Percentiles rank a stretch among this genome's conserved stretches.
Conservation (phyloP, 2,329 filamentous ascomycete genomes). For the Coniosporium uncinatum region DNA sequence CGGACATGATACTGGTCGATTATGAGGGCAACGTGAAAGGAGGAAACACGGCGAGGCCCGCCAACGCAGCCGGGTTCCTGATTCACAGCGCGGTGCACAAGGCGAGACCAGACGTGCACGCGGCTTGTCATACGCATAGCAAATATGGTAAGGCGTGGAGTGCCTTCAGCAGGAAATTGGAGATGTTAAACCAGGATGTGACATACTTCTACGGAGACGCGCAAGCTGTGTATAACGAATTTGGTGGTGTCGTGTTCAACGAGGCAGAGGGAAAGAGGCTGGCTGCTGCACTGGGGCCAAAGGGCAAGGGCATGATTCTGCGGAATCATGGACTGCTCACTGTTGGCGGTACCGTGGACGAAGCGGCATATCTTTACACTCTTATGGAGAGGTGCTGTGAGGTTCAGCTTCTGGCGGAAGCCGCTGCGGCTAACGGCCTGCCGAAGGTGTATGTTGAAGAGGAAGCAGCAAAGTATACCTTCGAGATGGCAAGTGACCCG, state of each 20-base stretch:
- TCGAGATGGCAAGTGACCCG: conserved; percentile 38
- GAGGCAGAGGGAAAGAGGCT: conserved; percentile 60
- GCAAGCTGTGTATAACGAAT: conserved; percentile 59
- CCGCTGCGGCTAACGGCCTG: conserved; percentile 50
- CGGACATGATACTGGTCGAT: conserved; percentile 63
- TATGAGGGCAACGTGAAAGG: conserved; percentile 57
- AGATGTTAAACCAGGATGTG: conserved; percentile 67
- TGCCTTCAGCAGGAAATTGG: conserved; percentile 55
- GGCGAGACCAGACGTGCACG: conserved; percentile 57
- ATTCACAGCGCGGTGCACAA: conserved; percentile 67
- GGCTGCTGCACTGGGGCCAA: conserved; percentile 54
- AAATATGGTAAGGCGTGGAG: conserved; percentile 63
- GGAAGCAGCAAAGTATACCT: conserved; percentile 48
- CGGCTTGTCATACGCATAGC: conserved; percentile 66
- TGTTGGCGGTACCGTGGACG: conserved; percentile 66
- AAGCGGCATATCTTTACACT: conserved; percentile 66
- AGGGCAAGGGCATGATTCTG: conserved; percentile 58
- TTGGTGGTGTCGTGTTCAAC: conserved; percentile 57
- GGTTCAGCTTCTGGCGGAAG: conserved; percentile 63
- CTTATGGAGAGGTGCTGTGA: conserved; percentile 64
- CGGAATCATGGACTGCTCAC: conserved; percentile 70
- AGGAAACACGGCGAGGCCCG: conserved; percentile 52
- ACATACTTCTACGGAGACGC: conserved; percentile 57
- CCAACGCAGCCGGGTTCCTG: conserved; percentile 63
- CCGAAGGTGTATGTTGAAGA: conserved; percentile 49